These are phyloP conservation scores for Sporothrix protearum DNA, from an alignment of 2,329 filamentous ascomycete genomes.

Conservation along the genomic window DNA sequence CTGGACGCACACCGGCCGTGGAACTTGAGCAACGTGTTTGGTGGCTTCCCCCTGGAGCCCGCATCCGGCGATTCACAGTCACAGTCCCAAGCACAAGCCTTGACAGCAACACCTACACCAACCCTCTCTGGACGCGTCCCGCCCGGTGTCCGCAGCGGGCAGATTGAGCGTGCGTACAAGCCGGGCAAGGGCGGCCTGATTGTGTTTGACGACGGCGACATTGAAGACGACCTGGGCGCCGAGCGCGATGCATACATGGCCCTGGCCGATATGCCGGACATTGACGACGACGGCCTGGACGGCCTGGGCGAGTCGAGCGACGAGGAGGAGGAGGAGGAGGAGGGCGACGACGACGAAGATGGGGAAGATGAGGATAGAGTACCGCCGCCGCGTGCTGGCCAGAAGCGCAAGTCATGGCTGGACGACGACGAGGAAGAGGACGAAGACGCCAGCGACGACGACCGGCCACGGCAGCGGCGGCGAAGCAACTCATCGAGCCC, in stretches of 20 bases:
- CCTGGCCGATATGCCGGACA: conserved; percentile 85
- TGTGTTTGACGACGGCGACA: conserved; percentile 94
- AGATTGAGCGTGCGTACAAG: conserved; percentile 67
- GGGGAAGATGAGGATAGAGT: conserved; percentile 33
- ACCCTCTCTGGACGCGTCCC: conserved; percentile 44
- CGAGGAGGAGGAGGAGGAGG: conserved; percentile 63
- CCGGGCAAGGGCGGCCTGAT: conserved; percentile 82
- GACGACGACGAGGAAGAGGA: conserved; percentile 68
- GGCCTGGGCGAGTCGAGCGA: conserved; percentile 64
- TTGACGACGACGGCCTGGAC: conserved; percentile 65
- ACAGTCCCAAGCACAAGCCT: too few relatives aligned
- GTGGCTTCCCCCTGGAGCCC: conserved; percentile 60
- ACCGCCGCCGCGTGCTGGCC: conserved; percentile 18
- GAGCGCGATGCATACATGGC: conserved; percentile 82
- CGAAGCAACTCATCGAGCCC: conserved; percentile 80
- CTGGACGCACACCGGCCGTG: conserved; percentile 88
- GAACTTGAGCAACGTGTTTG: conserved; percentile 93
- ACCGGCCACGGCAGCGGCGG: conserved; percentile 72
- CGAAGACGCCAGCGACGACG: conserved; percentile 68
- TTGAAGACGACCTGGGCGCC: conserved; percentile 70
- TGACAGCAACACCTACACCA: conserved; percentile 36
- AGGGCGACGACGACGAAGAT: conserved; percentile 55
- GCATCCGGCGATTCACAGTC: conserved; percentile 16
- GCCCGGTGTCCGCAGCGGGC: conserved; percentile 67
- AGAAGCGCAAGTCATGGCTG: conserved; percentile 72